Base-by-base conservation (phyloP, 257 asterid genomes). In the Nicotiana noctiflora region DNA sequence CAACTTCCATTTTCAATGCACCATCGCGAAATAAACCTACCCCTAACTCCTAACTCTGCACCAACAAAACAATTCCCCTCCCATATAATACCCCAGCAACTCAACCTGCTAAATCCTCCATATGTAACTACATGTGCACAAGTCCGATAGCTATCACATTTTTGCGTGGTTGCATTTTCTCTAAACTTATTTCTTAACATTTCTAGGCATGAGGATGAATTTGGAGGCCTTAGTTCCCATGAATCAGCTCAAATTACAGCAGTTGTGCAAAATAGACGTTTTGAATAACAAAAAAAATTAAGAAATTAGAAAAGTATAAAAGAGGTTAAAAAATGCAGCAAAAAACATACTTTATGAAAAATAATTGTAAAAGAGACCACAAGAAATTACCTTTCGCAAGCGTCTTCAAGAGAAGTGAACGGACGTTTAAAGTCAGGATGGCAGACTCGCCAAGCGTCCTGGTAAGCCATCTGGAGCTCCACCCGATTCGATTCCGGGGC, bases 361-460 rank as follows among this genome's bases (percentile, higher is more conserved):
- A 1, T 49, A 29, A 57, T 40, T 10, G 18, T 46, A 53, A 25
- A 7, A 60, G 64, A 31, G 25, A 49, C 14, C 25, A 40, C 17
- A 81, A n/a, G 18, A 59, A 6, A 21, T 75, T 49, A 93, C 98
- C 97, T 90, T 80, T 93, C 97, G 79, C 98, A 96, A 52, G 99
- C 99, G 76, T 94, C 99, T 87, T 92, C 95, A 57, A 96, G 91
- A 83, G 97, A 90, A 55, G 97, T 80, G 86, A 96, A 96, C 59
- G 98, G 98, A 65, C 97, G 96, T 83, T 88, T 92, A 89, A 89
- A 91, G 75, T 96, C 98, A 51, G 99, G 99, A 81, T 92, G 98
- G 49, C 99, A 96, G 46, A 96, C 98, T 19, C 94, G 90, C 99
- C 97, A 94, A n/a, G 98, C 99, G 70, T 96, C 99, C 86, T 96